phyloP scores from a whole-genome alignment of 2,329 filamentous ascomycete species.

The Ophiocordyceps camponoti-saundersi region DNA sequence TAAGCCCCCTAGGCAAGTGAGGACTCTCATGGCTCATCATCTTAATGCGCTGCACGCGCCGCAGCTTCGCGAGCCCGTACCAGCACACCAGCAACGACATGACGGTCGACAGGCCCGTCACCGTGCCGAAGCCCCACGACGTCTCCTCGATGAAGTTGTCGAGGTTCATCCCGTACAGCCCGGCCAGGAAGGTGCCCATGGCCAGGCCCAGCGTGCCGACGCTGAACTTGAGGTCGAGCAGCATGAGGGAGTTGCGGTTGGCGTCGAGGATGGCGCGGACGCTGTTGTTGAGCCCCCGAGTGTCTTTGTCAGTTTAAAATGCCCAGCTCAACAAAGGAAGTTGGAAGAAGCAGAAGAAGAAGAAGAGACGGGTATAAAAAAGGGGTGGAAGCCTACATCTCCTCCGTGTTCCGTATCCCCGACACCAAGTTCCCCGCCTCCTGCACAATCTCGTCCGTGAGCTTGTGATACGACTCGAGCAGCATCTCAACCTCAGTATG shows the following conservation, averaged over 20 bases:
- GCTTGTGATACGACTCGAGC: constrained; percentile 91
- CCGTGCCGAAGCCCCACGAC: constrained; percentile 63
- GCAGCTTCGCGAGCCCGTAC: constrained; percentile 70
- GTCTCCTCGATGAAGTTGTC: constrained; percentile 98
- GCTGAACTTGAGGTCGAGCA: constrained; percentile 90
- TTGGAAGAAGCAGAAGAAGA: no score
- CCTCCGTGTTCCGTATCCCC: constrained; percentile 92
- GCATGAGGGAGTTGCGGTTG: constrained; percentile 95
- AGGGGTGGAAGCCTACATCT: no score
- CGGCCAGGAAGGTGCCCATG: constrained; percentile 85
- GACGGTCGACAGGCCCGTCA: constrained; percentile 53
- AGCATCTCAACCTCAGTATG: constrained; percentile 96
- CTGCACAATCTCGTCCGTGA: constrained; percentile 95
- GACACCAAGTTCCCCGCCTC: constrained; percentile 84
- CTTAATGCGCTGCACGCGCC: constrained; percentile 71
- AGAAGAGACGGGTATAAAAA: no score
- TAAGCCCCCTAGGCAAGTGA: constrained; percentile 18
- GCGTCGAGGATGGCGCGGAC: constrained; percentile 95
- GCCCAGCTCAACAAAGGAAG: no score
- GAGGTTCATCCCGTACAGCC: constrained; percentile 99
- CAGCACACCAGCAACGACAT: constrained; percentile 64
- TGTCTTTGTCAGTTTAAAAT: no score
- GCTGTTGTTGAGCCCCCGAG: no score
- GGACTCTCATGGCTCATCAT: constrained; percentile 45
- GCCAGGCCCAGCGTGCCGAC: constrained; percentile 90